Evolutionary conservation across 2,329 filamentous ascomycete genomes (phyloP).

Genomic region (Diaporthe sp.): DNA sequence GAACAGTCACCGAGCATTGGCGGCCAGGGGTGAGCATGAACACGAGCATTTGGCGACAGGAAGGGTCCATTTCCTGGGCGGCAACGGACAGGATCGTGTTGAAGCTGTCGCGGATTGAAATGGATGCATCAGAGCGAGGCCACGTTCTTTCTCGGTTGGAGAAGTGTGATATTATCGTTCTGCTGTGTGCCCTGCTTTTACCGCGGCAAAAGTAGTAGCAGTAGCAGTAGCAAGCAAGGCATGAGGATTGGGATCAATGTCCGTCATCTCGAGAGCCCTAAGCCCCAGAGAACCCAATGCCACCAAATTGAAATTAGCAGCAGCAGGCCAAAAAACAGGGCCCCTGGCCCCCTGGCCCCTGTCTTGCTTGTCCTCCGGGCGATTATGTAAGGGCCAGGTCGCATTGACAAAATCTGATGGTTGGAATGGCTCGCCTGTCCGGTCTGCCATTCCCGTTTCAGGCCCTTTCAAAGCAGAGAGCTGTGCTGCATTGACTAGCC

Average conservation of each 20-base stretch:
- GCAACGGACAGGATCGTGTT: too few species aligned
- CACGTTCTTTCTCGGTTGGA: neutral
- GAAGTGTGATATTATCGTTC: neutral
- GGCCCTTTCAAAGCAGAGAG: neutral
- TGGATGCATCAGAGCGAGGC: neutral
- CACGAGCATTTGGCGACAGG: neutral
- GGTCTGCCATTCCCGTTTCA: constrained; percentile 1
- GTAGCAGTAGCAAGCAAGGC: neutral
- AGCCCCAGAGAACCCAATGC: constrained; percentile 15
- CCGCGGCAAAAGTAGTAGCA: neutral
- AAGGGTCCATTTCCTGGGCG: neutral
- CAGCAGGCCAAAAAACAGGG: constrained; percentile 20
- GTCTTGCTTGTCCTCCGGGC: neutral
- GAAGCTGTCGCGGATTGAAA: neutral
- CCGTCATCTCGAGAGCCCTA: constrained; percentile 30
- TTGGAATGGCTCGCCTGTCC: constrained; percentile 4
- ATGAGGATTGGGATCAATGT: neutral
- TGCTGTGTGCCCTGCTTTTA: neutral
- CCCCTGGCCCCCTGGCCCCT: neutral
- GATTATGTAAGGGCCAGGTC: constrained; percentile 22
- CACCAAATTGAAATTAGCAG: constrained; percentile 34
- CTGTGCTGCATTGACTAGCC: constrained; percentile 9
- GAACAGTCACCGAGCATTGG: neutral
- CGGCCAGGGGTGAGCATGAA: neutral
- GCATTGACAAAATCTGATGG: constrained; percentile 20